phyloP scores from a whole-genome alignment of 2,329 filamentous ascomycete species.

The Drechslerella coelobrocha region DNA sequence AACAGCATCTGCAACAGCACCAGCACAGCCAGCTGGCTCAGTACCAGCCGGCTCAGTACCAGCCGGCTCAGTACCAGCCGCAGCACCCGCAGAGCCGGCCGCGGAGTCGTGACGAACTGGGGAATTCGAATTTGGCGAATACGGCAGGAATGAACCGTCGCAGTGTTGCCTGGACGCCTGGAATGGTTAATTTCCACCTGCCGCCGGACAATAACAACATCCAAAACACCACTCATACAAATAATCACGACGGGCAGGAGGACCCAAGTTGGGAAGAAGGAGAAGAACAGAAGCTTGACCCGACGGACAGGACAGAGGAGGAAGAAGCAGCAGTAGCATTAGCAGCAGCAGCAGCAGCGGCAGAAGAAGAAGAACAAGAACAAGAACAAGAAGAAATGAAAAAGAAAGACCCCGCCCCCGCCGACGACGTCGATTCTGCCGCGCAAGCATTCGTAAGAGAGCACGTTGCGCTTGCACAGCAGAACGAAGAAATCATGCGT shows the following conservation, averaged over 20 bases:
- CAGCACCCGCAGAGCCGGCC: slow-evolving; percentile 3
- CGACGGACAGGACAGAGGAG: neutral
- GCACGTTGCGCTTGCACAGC: slow-evolving; percentile 33
- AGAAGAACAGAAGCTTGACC: slow-evolving; percentile 7
- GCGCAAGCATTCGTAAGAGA: slow-evolving; percentile 31
- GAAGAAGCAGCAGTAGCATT: neutral
- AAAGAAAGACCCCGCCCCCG: neutral
- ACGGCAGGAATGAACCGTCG: slow-evolving; percentile 59
- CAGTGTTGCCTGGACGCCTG: slow-evolving; percentile 81
- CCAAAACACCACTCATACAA: neutral
- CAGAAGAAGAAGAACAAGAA: neutral
- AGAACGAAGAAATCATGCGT: slow-evolving; percentile 37
- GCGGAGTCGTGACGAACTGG: slow-evolving; percentile 10
- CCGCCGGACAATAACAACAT: neutral
- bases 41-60: slow-evolving; percentile 6
- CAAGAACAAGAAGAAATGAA: slow-evolving; percentile 4
- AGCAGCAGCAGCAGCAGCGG: neutral
- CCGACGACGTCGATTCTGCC: slow-evolving; percentile 12
- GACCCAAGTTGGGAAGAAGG: slow-evolving; percentile 2
- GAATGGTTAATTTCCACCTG: slow-evolving; percentile 59
- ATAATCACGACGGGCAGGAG: neutral
- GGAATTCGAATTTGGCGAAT: neutral
- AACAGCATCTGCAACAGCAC: neutral
- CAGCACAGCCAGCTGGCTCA: slow-evolving; percentile 3
- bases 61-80: slow-evolving; percentile 3